These are phyloP conservation scores for Cymodocea nodosa DNA, from an alignment of 116 monocot genomes.

Conservation along the genomic window DNA sequence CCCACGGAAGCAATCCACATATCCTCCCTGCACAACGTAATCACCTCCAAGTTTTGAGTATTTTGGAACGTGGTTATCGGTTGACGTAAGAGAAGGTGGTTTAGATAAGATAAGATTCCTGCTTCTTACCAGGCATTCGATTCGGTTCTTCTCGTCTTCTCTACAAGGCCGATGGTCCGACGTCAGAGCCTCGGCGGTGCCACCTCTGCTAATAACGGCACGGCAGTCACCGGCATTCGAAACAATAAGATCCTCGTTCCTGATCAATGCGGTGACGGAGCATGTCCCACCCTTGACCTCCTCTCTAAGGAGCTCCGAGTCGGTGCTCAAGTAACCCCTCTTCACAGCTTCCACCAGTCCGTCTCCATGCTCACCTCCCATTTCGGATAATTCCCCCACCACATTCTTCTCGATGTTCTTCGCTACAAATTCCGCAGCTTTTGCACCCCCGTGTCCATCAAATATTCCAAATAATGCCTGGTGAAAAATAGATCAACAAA, in stretches of 20 bases:
- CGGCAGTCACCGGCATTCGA: conserved; percentile 95
- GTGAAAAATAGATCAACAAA: not conserved
- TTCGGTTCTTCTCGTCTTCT: conserved; percentile 62
- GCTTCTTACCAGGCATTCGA: conserved; percentile 75
- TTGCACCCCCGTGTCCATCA: conserved; percentile 24
- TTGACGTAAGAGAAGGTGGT: not conserved
- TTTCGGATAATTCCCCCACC: conserved; percentile 3
- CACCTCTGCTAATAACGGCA: conserved; percentile 63
- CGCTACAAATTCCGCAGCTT: conserved; percentile 17
- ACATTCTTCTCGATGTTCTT: conserved; percentile 16
- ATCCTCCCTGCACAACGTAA: conserved; percentile 61
- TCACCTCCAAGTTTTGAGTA: too few relatives aligned
- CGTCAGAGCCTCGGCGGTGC: conserved; percentile 65
- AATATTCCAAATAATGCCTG: conserved; percentile 32
- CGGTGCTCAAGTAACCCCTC: conserved; percentile 59
- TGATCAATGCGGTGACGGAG: conserved; percentile 72
- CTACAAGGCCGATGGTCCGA: conserved; percentile 73
- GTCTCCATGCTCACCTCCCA: not conserved
- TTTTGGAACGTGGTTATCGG: not conserved
- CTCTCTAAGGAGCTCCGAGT: conserved; percentile 50
- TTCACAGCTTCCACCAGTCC: conserved; percentile 29
- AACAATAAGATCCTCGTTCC: conserved; percentile 50
- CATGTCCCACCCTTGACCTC: conserved; percentile 53
- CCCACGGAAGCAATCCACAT: conserved; percentile 49
- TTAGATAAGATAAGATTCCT: not conserved